A percentile compares a stretch with the other conserved stretches of the same genome.
These are phyloP conservation scores for Chlamydomonas sphaeroides DNA, from an alignment of 139 green algal genomes.

Conservation along the genomic window DNA sequence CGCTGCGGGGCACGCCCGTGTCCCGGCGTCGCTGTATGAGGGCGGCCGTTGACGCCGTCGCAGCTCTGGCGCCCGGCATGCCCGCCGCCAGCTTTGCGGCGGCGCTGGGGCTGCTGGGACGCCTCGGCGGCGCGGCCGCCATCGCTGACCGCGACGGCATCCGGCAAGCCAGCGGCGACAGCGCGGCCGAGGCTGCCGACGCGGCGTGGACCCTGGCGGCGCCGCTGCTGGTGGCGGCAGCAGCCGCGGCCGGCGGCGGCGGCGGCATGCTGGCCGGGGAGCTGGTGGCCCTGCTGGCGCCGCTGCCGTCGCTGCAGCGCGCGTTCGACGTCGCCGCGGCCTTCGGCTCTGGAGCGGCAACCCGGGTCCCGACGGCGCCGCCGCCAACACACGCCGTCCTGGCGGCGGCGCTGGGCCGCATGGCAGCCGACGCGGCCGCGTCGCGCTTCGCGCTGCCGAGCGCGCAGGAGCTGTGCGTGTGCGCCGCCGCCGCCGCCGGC, in stretches of 20 bases:
- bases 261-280: not conserved
- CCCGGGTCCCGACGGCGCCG: not conserved
- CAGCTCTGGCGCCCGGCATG: not conserved
- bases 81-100: not conserved
- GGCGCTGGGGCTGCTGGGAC: not conserved
- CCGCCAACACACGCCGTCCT: slow-evolving; percentile 8
- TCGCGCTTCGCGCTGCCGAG: not conserved
- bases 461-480: not conserved
- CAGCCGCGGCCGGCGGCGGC: not conserved
- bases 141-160: not conserved
- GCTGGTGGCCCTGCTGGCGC: not conserved
- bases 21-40: not conserved
- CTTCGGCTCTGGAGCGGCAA: too few species aligned
- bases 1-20: not conserved
- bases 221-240: slow-evolving; percentile 5
- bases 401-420: not conserved
- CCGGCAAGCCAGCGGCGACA: too few species aligned
- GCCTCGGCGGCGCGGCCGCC: not conserved
- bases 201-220: slow-evolving; percentile 1
- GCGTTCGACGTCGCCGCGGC: not conserved
- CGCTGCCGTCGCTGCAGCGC: slow-evolving; percentile 13
- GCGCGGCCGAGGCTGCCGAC: not conserved
- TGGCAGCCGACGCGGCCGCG: not conserved
- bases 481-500: slow-evolving; percentile 1
- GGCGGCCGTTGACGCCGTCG: not conserved